These are phyloP conservation scores for Thalassiosira sp. DNA, from an alignment of 352 stramenopile species.

Conservation along the genomic window DNA sequence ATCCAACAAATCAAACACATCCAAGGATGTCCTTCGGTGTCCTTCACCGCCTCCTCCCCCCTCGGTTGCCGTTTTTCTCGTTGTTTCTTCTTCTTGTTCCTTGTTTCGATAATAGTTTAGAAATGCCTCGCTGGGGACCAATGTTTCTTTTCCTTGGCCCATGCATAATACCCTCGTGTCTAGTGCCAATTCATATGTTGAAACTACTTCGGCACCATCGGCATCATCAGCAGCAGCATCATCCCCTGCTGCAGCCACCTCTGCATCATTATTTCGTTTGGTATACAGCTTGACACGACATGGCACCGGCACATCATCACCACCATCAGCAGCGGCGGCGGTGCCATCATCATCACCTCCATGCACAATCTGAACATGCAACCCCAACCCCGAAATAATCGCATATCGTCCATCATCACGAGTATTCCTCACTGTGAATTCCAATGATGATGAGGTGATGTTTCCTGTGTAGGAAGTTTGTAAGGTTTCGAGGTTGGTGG, in stretches of 20 bases:
- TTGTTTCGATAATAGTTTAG: conserved; percentile 23
- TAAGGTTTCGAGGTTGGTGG: no score
- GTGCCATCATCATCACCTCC: background rate
- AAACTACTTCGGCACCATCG: background rate
- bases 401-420: conserved; percentile 6
- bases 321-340: background rate
- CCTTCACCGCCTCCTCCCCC: background rate
- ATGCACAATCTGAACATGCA: conserved; percentile 24
- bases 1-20: background rate
- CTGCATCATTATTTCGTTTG: no score
- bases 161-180: conserved; percentile 29
- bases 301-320: background rate
- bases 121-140: conserved; percentile 16
- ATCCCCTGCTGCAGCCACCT: no score
- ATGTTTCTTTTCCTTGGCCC: conserved; percentile 18
- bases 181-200: conserved; percentile 29
- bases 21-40: no score
- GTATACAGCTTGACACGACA: conserved; percentile 39
- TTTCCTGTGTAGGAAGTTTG: no score
- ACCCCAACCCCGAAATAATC: conserved; percentile 35
- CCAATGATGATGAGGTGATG: no score
- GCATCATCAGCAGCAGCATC: background rate
- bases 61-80: no score
- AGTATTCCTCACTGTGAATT: conserved; percentile 28
- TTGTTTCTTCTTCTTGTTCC: no score